Percentiles rank a stretch among this genome's conserved stretches.
Evolutionary conservation across 768 basidiomycete genomes (phyloP).

Genomic region (Hortiboletus campestris): DNA sequence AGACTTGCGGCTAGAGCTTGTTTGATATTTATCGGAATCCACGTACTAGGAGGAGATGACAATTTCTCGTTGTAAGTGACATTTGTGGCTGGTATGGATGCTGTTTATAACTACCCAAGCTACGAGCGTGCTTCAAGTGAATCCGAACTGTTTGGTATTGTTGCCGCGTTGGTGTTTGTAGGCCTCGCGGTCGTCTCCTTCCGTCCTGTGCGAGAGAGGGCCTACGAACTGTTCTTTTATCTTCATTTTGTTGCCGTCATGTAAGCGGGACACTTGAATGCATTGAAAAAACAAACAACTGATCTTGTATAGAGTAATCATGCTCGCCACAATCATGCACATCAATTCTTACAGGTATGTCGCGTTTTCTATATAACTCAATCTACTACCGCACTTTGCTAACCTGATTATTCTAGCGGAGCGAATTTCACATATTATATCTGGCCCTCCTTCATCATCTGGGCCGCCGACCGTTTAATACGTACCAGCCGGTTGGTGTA

Average conservation of each 20-base stretch:
- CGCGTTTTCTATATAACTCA: conserved; percentile 23
- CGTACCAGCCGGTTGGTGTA: conserved; percentile 41
- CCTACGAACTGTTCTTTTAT: conserved; percentile 51
- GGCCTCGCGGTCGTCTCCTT: conserved; percentile 43
- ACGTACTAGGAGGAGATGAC: conserved; percentile 32
- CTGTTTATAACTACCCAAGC: background rate
- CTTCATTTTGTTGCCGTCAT: conserved; percentile 43
- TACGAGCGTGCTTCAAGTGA: background rate
- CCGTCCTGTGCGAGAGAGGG: conserved; percentile 46
- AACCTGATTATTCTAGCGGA: conserved; percentile 15
- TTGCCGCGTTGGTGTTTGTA: conserved; percentile 37
- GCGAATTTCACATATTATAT: conserved; percentile 30
- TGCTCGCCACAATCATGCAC: conserved; percentile 42
- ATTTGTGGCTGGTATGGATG: background rate
- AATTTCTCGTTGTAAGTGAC: conserved; percentile 16
- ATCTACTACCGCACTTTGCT: background rate
- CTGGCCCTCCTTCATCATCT: conserved; percentile 52
- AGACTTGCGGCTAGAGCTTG: conserved; percentile 45
- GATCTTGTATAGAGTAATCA: conserved; percentile 24
- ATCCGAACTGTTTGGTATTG: conserved; percentile 31
- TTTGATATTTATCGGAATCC: conserved; percentile 48
- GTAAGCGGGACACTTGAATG: conserved; percentile 24
- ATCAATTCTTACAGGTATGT: conserved; percentile 30
- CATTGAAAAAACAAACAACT: conserved; percentile 36
- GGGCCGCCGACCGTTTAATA: conserved; percentile 51